A percentile compares a stretch with the other conserved stretches of the same genome.
These are phyloP conservation scores for Breviolum minutum DNA, from an alignment of 73 alveolate genomes.

Conservation along the genomic window DNA sequence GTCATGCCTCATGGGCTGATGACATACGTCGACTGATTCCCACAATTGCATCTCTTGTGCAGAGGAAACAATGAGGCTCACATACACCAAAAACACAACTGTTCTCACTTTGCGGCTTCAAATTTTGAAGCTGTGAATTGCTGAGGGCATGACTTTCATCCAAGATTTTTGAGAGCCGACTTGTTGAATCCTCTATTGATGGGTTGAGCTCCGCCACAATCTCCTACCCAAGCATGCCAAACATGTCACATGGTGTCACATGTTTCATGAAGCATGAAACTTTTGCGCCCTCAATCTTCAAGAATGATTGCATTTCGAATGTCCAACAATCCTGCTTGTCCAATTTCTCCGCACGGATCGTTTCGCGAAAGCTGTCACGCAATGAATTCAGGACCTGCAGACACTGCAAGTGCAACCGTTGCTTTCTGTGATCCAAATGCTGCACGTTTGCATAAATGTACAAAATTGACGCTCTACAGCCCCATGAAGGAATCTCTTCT, in stretches of 20 bases:
- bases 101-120: too few relatives aligned
- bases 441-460: too few relatives aligned
- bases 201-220: neutral
- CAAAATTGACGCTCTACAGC: too few relatives aligned
- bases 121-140: too few relatives aligned
- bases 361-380: slow-evolving; percentile 13
- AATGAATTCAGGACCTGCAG: neutral
- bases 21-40: too few relatives aligned
- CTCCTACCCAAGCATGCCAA: neutral
- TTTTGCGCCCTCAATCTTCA: neutral
- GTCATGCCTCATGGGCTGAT: neutral
- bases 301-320: neutral
- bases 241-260: too few relatives aligned
- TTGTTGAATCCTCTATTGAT: neutral
- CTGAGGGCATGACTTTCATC: slow-evolving; percentile 1
- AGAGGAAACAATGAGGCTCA: too few relatives aligned
- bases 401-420: neutral
- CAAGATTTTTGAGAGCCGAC: neutral
- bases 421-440: neutral
- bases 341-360: neutral
- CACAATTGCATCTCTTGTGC: too few relatives aligned
- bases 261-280: neutral
- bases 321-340: neutral
- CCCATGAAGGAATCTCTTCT: neutral
- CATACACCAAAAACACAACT: too few relatives aligned